Evolutionary conservation across 2,329 filamentous ascomycete species (phyloP).

Genomic region (Uncinocarpus reesii): DNA sequence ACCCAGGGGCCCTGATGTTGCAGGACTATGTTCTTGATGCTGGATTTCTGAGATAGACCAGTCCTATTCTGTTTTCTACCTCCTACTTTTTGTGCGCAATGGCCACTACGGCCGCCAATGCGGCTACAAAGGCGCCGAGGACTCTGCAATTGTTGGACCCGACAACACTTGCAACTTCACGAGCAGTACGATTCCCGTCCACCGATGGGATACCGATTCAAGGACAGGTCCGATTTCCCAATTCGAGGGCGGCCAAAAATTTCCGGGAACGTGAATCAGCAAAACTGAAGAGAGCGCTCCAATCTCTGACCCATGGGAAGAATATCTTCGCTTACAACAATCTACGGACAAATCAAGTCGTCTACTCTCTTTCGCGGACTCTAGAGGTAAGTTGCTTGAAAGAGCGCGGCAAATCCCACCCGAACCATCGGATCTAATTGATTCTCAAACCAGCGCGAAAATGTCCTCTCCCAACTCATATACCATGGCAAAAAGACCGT

Average conservation of each 20-base stretch:
- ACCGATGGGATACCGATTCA: slow-evolving; percentile 29
- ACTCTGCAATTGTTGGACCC: slow-evolving; percentile 16
- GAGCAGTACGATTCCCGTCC: slow-evolving; percentile 16
- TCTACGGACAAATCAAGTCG: slow-evolving; percentile 52
- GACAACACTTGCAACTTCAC: slow-evolving; percentile 12
- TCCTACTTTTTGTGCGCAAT: not conserved
- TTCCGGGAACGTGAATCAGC: slow-evolving; percentile 29
- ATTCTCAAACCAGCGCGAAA: slow-evolving; percentile 37
- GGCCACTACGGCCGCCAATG: slow-evolving; percentile 6
- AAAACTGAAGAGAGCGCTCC: slow-evolving; percentile 38
- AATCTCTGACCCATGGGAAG: slow-evolving; percentile 43
- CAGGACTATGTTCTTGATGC: not conserved
- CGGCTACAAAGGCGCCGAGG: slow-evolving; percentile 13
- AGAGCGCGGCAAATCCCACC: not conserved
- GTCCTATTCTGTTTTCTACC: not conserved
- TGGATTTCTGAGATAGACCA: not conserved
- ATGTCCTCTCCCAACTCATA: slow-evolving; percentile 47
- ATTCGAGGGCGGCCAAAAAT: slow-evolving; percentile 36
- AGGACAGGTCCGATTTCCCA: slow-evolving; percentile 30
- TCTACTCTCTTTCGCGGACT: slow-evolving; percentile 50
- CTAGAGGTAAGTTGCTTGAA: slow-evolving; percentile 40
- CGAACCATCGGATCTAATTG: not conserved
- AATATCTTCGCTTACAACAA: slow-evolving; percentile 55
- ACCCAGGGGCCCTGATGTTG: not conserved
- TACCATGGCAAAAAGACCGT: slow-evolving; percentile 56